Conservation (phyloP, 345 rosid genomes). For the Anacardium occidentale region DNA sequence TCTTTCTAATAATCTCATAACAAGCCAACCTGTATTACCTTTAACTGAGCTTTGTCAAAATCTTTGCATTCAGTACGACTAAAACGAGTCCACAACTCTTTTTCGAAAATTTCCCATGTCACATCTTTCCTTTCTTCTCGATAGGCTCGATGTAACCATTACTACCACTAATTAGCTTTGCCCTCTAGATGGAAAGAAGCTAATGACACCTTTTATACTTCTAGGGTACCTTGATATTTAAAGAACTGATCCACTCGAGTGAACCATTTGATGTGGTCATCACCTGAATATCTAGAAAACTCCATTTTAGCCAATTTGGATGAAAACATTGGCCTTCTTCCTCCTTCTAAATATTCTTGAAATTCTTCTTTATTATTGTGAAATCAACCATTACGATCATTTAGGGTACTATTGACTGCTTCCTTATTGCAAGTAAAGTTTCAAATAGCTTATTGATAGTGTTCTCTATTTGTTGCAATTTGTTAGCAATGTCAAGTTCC, state of each 20-base stretch:
- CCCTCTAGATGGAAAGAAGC: neutral
- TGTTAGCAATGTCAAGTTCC: neutral
- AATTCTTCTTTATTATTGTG: too few relatives aligned
- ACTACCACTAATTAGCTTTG: neutral
- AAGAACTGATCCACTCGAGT: neutral
- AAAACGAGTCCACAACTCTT: neutral
- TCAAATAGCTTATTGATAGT: too few relatives aligned
- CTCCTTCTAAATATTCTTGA: too few relatives aligned
- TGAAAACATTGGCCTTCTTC: neutral
- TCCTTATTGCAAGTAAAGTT: neutral
- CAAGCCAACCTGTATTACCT: too few relatives aligned
- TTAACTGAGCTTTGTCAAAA: too few relatives aligned
- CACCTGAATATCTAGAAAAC: neutral
- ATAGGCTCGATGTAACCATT: neutral
- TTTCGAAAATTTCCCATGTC: neutral
- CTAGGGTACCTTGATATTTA: neutral
- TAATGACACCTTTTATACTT: neutral
- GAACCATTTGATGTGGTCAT: neutral
- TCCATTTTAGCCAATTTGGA: neutral
- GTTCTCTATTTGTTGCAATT: neutral
- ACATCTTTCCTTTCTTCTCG: neutral
- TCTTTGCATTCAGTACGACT: neutral
- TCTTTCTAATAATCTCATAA: too few relatives aligned
- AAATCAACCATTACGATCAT: too few relatives aligned
- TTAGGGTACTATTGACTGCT: neutral